These are phyloP conservation scores for Quercus lobata DNA, from an alignment of 331 rosid species.

Conservation along the genomic window DNA sequence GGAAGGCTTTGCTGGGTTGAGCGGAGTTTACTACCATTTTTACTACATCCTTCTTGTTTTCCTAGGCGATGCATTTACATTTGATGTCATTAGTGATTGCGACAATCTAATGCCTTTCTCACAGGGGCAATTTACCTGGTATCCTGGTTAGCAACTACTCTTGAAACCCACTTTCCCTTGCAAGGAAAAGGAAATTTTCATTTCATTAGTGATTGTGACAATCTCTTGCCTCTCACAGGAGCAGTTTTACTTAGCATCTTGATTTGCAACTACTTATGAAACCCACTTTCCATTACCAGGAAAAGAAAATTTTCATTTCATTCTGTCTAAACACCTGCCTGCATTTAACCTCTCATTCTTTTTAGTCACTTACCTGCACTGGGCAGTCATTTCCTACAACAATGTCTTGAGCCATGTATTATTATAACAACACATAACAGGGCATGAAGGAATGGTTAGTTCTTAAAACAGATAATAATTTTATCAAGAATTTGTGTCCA, in stretches of 20 bases:
- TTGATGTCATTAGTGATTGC: background rate
- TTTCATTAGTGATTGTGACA: background rate
- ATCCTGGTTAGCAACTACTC: background rate
- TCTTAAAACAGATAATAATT: constrained; percentile 5
- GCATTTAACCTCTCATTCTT: background rate
- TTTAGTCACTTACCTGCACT: background rate
- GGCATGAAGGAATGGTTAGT: background rate
- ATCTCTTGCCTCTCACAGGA: background rate
- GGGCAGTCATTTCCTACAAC: background rate
- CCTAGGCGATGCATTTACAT: background rate
- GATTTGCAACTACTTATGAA: background rate
- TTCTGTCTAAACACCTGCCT: background rate
- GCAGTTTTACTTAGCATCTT: background rate
- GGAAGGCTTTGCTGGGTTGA: background rate
- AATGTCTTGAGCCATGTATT: background rate
- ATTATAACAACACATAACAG: background rate
- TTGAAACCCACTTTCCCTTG: background rate
- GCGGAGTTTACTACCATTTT: background rate
- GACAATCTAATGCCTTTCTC: background rate
- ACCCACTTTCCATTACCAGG: background rate
- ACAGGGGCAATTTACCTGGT: background rate
- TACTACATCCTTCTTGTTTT: background rate
- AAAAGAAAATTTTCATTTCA: background rate
- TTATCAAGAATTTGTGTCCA: constrained; percentile 8
- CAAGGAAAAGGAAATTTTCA: background rate